Conservation (phyloP, 1,284 basidiomycete species). For the Boletus semigastroideus region DNA sequence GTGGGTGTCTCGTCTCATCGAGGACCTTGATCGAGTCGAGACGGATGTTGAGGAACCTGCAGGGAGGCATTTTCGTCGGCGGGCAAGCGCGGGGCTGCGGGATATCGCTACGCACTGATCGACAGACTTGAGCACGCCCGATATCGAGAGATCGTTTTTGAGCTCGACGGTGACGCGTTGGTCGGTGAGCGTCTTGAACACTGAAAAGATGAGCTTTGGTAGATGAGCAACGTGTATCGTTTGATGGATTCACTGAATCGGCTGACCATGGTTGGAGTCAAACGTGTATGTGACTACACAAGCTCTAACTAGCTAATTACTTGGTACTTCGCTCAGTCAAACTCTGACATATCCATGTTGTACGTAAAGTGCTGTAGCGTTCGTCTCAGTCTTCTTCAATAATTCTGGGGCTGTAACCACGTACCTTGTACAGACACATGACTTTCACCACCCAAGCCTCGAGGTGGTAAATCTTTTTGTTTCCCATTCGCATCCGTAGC, state of each 20-base stretch:
- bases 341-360: slow-evolving; percentile 62
- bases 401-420: slow-evolving; percentile 1
- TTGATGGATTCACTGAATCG: background rate
- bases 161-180: slow-evolving; percentile 97
- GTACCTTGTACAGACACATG: slow-evolving; percentile 79
- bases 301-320: slow-evolving; percentile 26
- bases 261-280: slow-evolving; percentile 24
- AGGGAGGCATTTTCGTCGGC: background rate
- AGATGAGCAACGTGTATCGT: slow-evolving; percentile 10
- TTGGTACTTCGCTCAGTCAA: slow-evolving; percentile 39
- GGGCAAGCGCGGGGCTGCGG: background rate
- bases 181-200: slow-evolving; percentile 99
- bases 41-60: slow-evolving; percentile 95
- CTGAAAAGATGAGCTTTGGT: slow-evolving; percentile 88
- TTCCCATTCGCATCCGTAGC: slow-evolving; percentile 85
- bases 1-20: slow-evolving; percentile 92
- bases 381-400: slow-evolving; percentile 16
- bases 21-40: slow-evolving; percentile 93
- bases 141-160: slow-evolving; percentile 98
- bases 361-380: slow-evolving; percentile 46
- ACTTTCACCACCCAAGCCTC: slow-evolving; percentile 91
- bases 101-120: slow-evolving; percentile 74
- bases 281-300: slow-evolving; percentile 16
- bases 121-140: slow-evolving; percentile 94
- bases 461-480: slow-evolving; percentile 94